A percentile compares a stretch with the other conserved stretches of the same genome.
Conservation (phyloP, 2,329 filamentous ascomycete genomes). For the Fusarium marasasianum region DNA sequence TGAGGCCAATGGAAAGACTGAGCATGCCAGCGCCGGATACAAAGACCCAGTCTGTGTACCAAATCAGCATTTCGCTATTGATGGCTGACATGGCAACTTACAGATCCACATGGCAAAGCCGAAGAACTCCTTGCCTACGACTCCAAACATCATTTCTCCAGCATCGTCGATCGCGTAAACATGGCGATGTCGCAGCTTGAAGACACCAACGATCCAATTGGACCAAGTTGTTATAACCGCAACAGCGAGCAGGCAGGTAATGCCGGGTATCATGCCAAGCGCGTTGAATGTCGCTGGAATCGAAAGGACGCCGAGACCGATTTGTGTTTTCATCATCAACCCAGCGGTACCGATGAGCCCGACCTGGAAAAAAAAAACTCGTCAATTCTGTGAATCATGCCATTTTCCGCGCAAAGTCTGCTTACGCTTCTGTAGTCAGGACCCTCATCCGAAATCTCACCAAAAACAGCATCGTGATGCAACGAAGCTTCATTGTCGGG, state of each 20-base stretch:
- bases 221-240: constrained; percentile 59
- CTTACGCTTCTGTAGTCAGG: constrained; percentile 46
- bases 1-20: constrained; percentile 51
- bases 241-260: constrained; percentile 54
- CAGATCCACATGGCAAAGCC: constrained; percentile 49
- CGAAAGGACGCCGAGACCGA: constrained; percentile 58
- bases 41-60: constrained; percentile 19
- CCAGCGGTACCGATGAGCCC: constrained; percentile 55
- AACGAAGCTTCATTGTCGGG: not conserved
- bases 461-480: constrained; percentile 44
- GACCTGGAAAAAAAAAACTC: constrained; percentile 19
- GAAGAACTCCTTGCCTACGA: constrained; percentile 54
- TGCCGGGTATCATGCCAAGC: constrained; percentile 58
- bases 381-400: not conserved
- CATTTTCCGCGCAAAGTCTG: not conserved
- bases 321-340: constrained; percentile 59
- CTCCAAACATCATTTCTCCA: constrained; percentile 58
- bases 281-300: constrained; percentile 57
- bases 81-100: not conserved
- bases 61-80: not conserved
- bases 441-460: constrained; percentile 42
- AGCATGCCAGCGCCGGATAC: constrained; percentile 31
- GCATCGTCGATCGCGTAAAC: constrained; percentile 66
- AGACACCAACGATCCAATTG: constrained; percentile 58
- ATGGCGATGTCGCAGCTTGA: constrained; percentile 60